Evolutionary conservation across 106 monocot species (phyloP), one percentile per base, ranked within the genome.

Genomic region (Alisma plantagoaquatica): DNA sequence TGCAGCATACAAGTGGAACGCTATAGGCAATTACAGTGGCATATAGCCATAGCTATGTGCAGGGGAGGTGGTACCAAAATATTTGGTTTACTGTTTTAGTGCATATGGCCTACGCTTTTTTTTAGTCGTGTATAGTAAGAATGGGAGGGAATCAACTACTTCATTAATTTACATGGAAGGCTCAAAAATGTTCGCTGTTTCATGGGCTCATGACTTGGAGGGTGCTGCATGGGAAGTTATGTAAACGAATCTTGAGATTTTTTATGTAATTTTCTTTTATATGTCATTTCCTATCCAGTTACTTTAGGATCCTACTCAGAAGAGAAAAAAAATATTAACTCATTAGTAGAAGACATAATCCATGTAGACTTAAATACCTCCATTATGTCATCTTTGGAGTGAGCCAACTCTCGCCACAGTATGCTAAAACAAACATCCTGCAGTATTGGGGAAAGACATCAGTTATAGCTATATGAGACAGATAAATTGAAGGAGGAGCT

Each of bases 351-450:
- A 1, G n/a, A 20, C 12, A 14, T 23, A 7, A 56, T 11, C 2
- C 3, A 35, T 23, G 25, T 35, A 2, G 11, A 58, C 27, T 43
- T 17, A 16, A 30, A 60, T 56, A 90, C 90, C 84, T 84, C 77
- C 18, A 80, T 68, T 8, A 84, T 84, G 41, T 74, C 90, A 67
- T 80, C 77, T 71, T 77, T 77, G 22, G 74, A 84, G 59, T 76
- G 64, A 43, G 79, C 80, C 27, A 71, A 69, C 44, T 90, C 90
- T 49, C 84, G 58, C 58, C 64, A 62, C 8, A 90, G 66, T 51
- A 53, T 54, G 27, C 74, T 53, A 47, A 62, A 80, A 27, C 90
- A 90, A 12, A 72, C 64, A 46, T 90, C 90, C 90, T 84, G 59
- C 23, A 52, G 54, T 25, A 38, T 38, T 38, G 6, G 7, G n/a